Evolutionary conservation across 257 asterid species (phyloP), one percentile per base, ranked within the genome.

Genomic region (Nicotiana sylvestris): DNA sequence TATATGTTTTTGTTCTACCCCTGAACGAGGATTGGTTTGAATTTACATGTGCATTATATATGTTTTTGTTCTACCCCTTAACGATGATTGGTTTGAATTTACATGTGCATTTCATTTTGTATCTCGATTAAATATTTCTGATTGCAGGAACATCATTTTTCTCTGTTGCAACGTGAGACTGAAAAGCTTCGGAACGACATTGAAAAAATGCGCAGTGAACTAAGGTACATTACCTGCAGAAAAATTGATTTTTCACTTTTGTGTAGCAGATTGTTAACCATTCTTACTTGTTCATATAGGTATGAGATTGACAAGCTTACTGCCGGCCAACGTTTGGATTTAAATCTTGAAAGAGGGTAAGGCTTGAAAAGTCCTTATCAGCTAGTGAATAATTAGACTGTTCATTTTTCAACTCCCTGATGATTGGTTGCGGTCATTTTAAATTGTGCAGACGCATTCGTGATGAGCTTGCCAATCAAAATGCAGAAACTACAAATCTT

Each of bases 321-420:
- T 56, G 94, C 92, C 2, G 94, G 93, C 25, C 93, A 89, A 21
- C 96, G 94, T 33, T 84, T 91, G 86, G 96, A 92, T 86, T 84
- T 89, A 83, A 92, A 90, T 90, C 96, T 90, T 29, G 94, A 92
- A 83, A 89, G 89, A 83, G 89, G 91, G 96, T 88, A 81, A 80
- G 85, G 66, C 77, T 15, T 56, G 43, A 74, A 25, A 10, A 18
- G 51, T 85, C n/a, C 55, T 46, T 15, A 29, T 16, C 18, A 32
- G 11, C 16, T 66, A 66, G 33, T 53, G 60, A 66, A 51, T 35
- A 51, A 9, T 83, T 21, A 29, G 66, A 12, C 2, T 30, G 12
- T 35, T 51, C n/a, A 33, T 74, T 33, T 46, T 84, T 39, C 16
- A 56, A 82, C 64, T 84, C 58, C 33, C 11, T 79, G 49, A 43